Evolutionary conservation across 2,329 filamentous ascomycete species (phyloP).

Genomic region (Zasmidium cellare): DNA sequence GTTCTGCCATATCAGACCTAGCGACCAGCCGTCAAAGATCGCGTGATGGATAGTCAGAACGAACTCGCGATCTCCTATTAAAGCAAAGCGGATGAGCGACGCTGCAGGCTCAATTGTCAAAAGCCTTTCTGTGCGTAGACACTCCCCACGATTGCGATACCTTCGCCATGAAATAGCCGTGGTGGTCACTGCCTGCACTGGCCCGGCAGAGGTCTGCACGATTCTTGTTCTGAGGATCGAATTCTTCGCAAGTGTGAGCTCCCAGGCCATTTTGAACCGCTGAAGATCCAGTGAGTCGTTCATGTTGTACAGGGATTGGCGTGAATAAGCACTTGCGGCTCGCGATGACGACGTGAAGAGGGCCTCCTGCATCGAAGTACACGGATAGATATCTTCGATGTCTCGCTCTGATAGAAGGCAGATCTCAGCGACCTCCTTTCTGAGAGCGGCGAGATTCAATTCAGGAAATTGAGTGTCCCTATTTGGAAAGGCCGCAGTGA

Average conservation of each 20-base stretch:
- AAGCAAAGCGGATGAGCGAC: not conserved
- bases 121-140: not conserved
- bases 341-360: not conserved
- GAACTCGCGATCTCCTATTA: not conserved
- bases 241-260: not conserved
- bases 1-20: not conserved
- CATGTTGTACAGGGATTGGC: not conserved
- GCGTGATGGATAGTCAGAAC: conserved; percentile 2
- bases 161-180: not conserved
- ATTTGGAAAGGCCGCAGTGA: no score
- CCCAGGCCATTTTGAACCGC: not conserved
- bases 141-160: not conserved
- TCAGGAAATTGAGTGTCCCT: no score
- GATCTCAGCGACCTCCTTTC: conserved; percentile 1
- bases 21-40: not conserved
- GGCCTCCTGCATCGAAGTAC: conserved; percentile 14
- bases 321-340: no score
- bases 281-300: not conserved
- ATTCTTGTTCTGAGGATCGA: not conserved
- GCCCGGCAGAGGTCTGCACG: not conserved
- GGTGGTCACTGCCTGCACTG: not conserved
- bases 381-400: conserved; percentile 55
- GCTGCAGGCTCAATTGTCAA: not conserved
- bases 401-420: conserved; percentile 14
- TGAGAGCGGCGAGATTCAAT: no score